These are phyloP conservation scores for Cercospora sp. DNA, from an alignment of 2,329 filamentous ascomycete genomes.

Conservation along the genomic window DNA sequence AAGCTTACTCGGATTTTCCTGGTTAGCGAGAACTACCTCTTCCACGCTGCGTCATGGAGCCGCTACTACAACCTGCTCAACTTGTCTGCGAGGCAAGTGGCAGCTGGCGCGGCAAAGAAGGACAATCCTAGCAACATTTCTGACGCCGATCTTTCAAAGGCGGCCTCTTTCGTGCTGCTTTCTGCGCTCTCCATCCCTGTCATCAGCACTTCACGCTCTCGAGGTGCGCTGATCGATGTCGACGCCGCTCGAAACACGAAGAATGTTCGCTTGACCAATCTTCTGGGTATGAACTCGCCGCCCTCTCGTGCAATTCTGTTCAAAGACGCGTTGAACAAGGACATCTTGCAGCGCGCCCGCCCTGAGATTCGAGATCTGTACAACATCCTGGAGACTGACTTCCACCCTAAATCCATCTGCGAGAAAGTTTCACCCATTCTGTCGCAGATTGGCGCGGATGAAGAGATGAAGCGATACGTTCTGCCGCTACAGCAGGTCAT, in stretches of 20 bases:
- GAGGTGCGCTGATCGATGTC: constrained; percentile 92
- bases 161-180: constrained; percentile 91
- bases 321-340: constrained; percentile 94
- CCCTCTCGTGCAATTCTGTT: constrained; percentile 89
- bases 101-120: constrained; percentile 82
- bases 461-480: constrained; percentile 97
- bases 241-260: constrained; percentile 98
- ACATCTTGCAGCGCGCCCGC: constrained; percentile 84
- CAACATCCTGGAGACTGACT: constrained; percentile 98
- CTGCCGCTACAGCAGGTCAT: constrained; percentile 96
- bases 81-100: constrained; percentile 80
- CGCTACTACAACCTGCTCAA: constrained; percentile 96
- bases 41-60: constrained; percentile 97
- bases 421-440: constrained; percentile 98
- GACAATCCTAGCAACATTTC: constrained; percentile 83
- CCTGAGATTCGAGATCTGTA: constrained; percentile 96
- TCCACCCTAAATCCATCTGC: constrained; percentile 98
- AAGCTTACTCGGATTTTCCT: constrained; percentile 98
- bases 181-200: constrained; percentile 97
- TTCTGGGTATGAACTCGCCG: constrained; percentile 87
- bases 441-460: constrained; percentile 85
- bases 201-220: constrained; percentile 96
- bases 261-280: constrained; percentile 93
- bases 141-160: constrained; percentile 88
- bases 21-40: constrained; percentile 98